Base-by-base conservation (phyloP, 345 rosid species). In the Lepidium sativum region DNA sequence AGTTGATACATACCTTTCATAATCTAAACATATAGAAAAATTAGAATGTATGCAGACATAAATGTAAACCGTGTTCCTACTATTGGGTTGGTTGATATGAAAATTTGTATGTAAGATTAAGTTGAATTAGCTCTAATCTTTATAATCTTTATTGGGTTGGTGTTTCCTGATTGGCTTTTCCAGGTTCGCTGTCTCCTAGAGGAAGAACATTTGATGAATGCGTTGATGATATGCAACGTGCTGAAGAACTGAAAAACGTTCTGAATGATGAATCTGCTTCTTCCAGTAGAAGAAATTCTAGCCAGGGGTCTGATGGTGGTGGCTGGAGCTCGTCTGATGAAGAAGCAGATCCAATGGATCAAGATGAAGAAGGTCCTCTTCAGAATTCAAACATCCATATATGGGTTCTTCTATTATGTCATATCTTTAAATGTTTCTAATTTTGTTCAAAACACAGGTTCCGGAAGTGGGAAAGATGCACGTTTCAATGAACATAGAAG, bases 291-390 rank as follows among this genome's bases (percentile, higher is more conserved):
- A 74, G 60, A 48, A 78, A 76, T 39, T 0, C 69, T 21, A 37
- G 73, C 33, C 67, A 31, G 60, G 74, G 40, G 40, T 78, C 79
- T 32, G 78, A 74, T 69, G 76, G 78, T 43, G 74, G 80, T 73
- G 91, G 88, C 56, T 94, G 98, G 99, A 79, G 84, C 60, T 95
- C 96, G 54, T 86, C 87, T 10, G 98, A 95, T 32, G 97, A 95
- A 20, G 98, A 95, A 72, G 86, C 67, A 67, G 97, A 88, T 77
- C 84, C 79, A 8, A 32, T 71, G 70, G 52, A 85, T 83, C 91
- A 94, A 85, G 87, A 83, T 47, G 84, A 80, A 64, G 97, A 83
- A 81, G 95, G 91, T 91, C 58, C 17, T 68, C 23, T 29, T 6
- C 25, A 37, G 61, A 58, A 61, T 38, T 48, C 50, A 23, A 70